Evolutionary conservation across 805 yeast species (phyloP).

Genomic region (Candida verbasci): DNA sequence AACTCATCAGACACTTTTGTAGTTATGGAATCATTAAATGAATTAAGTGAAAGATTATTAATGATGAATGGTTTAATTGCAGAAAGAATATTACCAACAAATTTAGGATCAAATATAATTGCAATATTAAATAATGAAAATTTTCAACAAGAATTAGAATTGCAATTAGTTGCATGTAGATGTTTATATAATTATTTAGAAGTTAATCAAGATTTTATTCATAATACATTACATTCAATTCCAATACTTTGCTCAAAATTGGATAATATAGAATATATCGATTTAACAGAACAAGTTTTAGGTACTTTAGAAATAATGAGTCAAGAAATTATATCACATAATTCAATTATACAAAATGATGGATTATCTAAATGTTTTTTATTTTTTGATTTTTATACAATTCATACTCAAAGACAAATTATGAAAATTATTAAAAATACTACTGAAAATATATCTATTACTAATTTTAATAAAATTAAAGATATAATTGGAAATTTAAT

Average conservation of each 20-base stretch:
- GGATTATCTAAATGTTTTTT: constrained; percentile 63
- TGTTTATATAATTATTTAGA: constrained; percentile 80
- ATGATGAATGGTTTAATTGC: constrained; percentile 65
- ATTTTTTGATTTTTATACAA: constrained; percentile 82
- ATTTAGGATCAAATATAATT: constrained; percentile 52
- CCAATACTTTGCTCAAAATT: constrained; percentile 63
- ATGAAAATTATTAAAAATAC: constrained; percentile 68
- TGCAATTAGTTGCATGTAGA: constrained; percentile 80
- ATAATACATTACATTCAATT: constrained; percentile 64
- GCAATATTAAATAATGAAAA: constrained; percentile 53
- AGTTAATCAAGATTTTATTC: constrained; percentile 60
- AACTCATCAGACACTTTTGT: constrained; percentile 54
- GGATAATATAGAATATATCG: constrained; percentile 76
- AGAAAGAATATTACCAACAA: constrained; percentile 61
- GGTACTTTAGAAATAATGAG: constrained; percentile 70
- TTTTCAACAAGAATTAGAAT: constrained; percentile 63
- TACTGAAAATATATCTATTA: constrained; percentile 43
- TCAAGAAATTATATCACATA: constrained; percentile 44
- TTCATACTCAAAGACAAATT: constrained; percentile 84
- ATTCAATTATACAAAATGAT: constrained; percentile 51
- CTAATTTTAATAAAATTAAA: constrained; percentile 45
- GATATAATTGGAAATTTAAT: constrained; percentile 56
- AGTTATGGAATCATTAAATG: constrained; percentile 60
- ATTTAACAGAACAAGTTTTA: constrained; percentile 86
- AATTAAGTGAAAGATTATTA: constrained; percentile 57